phyloP scores from a whole-genome alignment of 2,329 filamentous ascomycete genomes.

The Trichoderma cornu-damae region DNA sequence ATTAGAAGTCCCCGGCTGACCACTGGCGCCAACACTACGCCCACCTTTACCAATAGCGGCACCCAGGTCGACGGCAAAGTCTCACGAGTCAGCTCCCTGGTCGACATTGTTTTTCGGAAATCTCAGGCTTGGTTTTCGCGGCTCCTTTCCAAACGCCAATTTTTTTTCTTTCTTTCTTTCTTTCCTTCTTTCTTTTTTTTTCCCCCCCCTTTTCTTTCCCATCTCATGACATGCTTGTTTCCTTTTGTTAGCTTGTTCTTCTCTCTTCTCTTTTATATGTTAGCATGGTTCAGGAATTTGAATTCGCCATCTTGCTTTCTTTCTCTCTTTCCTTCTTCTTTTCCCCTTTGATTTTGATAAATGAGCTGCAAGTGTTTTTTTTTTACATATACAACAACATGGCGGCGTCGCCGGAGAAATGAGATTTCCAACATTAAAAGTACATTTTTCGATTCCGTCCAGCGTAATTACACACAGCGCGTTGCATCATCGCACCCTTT shows the following conservation, averaged over 20 bases:
- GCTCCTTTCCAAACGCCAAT: too few relatives aligned
- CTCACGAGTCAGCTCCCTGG: not conserved
- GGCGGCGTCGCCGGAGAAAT: not conserved
- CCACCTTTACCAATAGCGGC: conserved; percentile 1
- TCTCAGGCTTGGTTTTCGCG: not conserved
- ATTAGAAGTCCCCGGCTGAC: conserved; percentile 29
- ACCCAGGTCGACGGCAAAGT: not conserved
- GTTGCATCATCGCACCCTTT: not conserved
- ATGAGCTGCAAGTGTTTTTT: not conserved
- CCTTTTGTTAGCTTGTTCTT: not conserved
- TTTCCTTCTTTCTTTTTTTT: not conserved
- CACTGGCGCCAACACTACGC: conserved; percentile 26
- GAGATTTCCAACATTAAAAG: not conserved
- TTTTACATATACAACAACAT: not conserved
- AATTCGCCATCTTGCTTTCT: not conserved
- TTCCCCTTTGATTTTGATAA: not conserved
- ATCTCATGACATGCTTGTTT: too few relatives aligned
- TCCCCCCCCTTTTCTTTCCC: too few relatives aligned
- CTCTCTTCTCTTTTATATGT: not conserved
- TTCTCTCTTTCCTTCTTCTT: too few relatives aligned
- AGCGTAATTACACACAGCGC: not conserved
- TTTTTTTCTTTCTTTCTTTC: not conserved
- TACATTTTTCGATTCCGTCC: not conserved
- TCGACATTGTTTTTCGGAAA: not conserved
- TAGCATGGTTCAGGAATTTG: not conserved